These are phyloP conservation scores for Hyphodiscus hymeniophilus DNA, from an alignment of 495 filamentous ascomycete species.

Conservation along the genomic window DNA sequence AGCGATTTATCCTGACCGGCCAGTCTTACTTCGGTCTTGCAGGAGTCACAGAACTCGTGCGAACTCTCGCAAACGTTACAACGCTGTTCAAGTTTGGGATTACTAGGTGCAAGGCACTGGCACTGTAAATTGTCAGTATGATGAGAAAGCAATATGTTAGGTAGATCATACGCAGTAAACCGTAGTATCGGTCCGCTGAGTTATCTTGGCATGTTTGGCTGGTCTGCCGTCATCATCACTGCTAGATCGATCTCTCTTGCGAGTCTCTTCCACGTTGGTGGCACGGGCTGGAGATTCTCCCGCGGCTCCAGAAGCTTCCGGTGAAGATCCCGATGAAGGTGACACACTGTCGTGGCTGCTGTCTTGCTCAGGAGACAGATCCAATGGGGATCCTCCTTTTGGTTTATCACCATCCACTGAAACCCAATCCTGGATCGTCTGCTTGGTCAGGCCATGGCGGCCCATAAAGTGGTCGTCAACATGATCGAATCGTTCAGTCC, in stretches of 20 bases:
- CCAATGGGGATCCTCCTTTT: conserved; percentile 8
- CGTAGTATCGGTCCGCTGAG: not conserved
- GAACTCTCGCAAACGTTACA: conserved; percentile 5
- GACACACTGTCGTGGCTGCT: not conserved
- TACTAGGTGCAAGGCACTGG: conserved; percentile 2
- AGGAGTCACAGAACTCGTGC: conserved; percentile 1
- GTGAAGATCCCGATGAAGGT: not conserved
- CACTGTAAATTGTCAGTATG: conserved; percentile 3
- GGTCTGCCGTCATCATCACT: not conserved
- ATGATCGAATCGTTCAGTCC: conserved; percentile 78
- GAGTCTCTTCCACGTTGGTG: not conserved
- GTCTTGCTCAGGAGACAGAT: not conserved
- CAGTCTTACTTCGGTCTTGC: not conserved
- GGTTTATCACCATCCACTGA: conserved; percentile 12
- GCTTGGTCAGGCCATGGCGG: conserved; percentile 19
- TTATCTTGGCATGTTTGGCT: not conserved
- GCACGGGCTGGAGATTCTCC: conserved; percentile 5
- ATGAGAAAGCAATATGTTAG: not conserved
- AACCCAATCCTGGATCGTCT: conserved; percentile 19
- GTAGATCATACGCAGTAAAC: conserved; percentile 8
- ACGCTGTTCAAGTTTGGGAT: not conserved
- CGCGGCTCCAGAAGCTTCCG: conserved; percentile 1
- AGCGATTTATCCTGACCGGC: not conserved
- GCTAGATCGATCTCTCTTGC: not conserved
- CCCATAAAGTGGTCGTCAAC: conserved; percentile 72